Evolutionary conservation across 441 rosid genomes (phyloP), one percentile per base, ranked within the genome.

Genomic region (Pelargonium fulgidum): DNA sequence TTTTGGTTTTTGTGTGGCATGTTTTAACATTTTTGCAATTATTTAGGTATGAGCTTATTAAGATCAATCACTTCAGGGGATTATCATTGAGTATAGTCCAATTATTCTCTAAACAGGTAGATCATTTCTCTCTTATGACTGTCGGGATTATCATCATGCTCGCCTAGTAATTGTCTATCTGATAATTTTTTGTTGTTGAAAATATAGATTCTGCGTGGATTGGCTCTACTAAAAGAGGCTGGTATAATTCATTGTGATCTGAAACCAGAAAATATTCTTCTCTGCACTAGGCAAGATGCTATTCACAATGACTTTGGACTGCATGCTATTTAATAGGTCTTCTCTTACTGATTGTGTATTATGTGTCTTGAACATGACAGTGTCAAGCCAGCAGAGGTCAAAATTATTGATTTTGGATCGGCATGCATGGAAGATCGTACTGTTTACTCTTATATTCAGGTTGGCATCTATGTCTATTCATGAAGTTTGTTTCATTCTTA

Each of bases 381-480:
- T 72, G 75, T 81, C 81, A 92, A 88, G 84, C 97, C 98, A 68
- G 88, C 99, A 65, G 98, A 83, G 85, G 82, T 96, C 79, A 96
- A 96, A 85, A 87, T 96, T 79, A 96, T 96, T 66, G 99, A 96
- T 86, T 96, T 96, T 76, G 99, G 99, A 83, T 96, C 99, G 69
- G 99, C 98, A 69, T 93, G 99, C 86, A 89, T 81, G 93, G 99
- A 96, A 85, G 96, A 93, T 80, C 97, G 89, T 70, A 96, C 98
- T 76, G 96, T 96, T 58, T 96, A 96, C 83, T 93, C 99, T 62
- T 96, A 96, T 78, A 93, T 96, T 77, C 99, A 96, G 98, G 99
- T 96, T 78, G 67, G 29, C 72, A 70, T 75, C 50, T 65, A 33
- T 68, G 7, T 65, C 61, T 68, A 70, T 26, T 19, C 3, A 75